Conservation (phyloP, 2,329 filamentous ascomycete genomes). For the Fusarium sp. region DNA sequence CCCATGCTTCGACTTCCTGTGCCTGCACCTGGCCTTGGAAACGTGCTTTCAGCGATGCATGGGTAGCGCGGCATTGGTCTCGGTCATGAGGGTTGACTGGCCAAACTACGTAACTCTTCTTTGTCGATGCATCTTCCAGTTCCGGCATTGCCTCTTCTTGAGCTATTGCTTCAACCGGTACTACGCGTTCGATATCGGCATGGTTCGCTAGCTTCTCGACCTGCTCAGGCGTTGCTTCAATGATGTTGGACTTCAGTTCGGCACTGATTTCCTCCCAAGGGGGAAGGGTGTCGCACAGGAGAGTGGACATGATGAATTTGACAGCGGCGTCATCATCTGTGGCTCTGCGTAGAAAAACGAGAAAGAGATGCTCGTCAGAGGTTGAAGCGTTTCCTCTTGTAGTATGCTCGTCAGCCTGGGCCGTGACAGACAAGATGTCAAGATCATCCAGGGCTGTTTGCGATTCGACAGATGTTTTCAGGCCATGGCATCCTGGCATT, state of each 20-base stretch:
- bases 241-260: neutral
- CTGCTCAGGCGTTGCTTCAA: neutral
- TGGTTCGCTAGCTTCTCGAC: neutral
- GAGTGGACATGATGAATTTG: neutral
- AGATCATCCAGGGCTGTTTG: too few species aligned
- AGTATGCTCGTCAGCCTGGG: neutral
- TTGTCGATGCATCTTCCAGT: neutral
- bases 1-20: neutral
- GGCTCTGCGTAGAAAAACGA: neutral
- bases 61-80: neutral
- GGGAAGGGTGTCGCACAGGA: neutral
- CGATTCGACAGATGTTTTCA: too few species aligned
- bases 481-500: too few species aligned
- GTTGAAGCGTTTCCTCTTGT: accelerated
- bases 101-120: neutral
- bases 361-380: neutral
- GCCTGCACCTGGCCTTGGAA: neutral
- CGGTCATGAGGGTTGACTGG: neutral
- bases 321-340: neutral
- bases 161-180: neutral
- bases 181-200: neutral
- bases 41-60: neutral
- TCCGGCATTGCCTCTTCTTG: neutral
- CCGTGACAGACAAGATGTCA: too few species aligned
- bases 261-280: neutral